These are phyloP conservation scores for Hypomyces perniciosus DNA, from an alignment of 2,329 filamentous ascomycete species.

Conservation along the genomic window DNA sequence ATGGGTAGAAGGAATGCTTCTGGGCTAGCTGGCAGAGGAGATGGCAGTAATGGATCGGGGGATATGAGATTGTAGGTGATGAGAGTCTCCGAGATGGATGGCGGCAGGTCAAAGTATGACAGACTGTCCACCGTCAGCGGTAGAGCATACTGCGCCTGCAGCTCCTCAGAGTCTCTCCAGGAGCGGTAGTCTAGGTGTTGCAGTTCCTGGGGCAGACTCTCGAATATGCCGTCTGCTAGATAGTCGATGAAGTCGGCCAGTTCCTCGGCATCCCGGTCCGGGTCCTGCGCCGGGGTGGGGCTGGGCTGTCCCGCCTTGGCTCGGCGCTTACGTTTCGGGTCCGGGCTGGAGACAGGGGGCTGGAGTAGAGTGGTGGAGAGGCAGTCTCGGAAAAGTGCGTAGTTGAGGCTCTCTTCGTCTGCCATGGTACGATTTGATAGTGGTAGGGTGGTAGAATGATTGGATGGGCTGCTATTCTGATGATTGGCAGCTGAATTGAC, in stretches of 20 bases:
- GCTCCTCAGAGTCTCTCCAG: slow-evolving; percentile 33
- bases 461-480: neutral
- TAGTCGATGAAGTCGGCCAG: slow-evolving; percentile 79
- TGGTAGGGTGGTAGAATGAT: neutral
- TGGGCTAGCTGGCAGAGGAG: slow-evolving; percentile 32
- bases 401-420: slow-evolving; percentile 24
- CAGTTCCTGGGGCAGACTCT: slow-evolving; percentile 54
- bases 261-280: slow-evolving; percentile 51
- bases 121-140: slow-evolving; percentile 52
- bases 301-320: slow-evolving; percentile 16
- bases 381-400: slow-evolving; percentile 65
- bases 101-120: slow-evolving; percentile 44
- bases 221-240: slow-evolving; percentile 64
- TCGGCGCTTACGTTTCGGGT: slow-evolving; percentile 40
- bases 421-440: neutral
- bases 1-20: slow-evolving; percentile 57
- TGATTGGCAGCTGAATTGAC: neutral
- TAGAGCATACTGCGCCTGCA: slow-evolving; percentile 51
- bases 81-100: slow-evolving; percentile 60
- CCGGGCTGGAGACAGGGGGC: slow-evolving; percentile 42
- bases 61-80: slow-evolving; percentile 58
- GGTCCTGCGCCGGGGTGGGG: slow-evolving; percentile 12
- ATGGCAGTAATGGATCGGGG: slow-evolving; percentile 27
- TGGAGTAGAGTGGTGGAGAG: slow-evolving; percentile 64
- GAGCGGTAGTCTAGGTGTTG: slow-evolving; percentile 55